phyloP scores from a whole-genome alignment of 495 filamentous ascomycete species.

The Neurospora sp. region DNA sequence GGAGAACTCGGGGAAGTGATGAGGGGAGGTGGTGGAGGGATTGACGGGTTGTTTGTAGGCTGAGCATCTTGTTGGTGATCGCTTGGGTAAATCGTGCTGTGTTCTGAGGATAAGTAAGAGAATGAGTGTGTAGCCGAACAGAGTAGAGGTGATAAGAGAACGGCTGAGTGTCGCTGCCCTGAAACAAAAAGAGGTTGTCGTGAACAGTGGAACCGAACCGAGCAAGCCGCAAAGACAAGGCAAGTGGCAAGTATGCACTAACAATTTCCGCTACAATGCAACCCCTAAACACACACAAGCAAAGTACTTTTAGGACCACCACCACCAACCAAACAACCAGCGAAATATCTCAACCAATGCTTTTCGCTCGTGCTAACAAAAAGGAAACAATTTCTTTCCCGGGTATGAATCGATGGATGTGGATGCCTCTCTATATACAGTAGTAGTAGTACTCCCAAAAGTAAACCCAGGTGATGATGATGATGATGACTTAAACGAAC shows the following conservation, averaged over 20 bases:
- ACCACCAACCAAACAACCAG: neutral
- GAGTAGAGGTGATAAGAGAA: too few relatives aligned
- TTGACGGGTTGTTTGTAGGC: neutral
- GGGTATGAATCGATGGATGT: neutral
- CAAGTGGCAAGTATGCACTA: neutral
- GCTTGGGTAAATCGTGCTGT: neutral
- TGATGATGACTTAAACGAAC: neutral
- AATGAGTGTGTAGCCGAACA: too few relatives aligned
- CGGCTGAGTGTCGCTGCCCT: neutral
- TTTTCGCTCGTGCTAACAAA: neutral
- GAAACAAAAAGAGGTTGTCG: neutral
- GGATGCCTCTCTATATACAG: neutral
- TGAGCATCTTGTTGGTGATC: neutral
- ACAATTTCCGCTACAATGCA: neutral
- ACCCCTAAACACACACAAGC: neutral
- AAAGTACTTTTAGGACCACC: neutral
- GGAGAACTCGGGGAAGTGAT: neutral
- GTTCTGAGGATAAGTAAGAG: too few relatives aligned
- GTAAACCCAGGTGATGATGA: neutral
- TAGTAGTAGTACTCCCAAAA: neutral
- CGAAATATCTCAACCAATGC: neutral
- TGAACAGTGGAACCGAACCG: neutral
- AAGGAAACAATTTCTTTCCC: neutral
- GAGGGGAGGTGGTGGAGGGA: neutral
- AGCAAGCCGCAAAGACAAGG: neutral